These are phyloP conservation scores for Venturiaceae sp. DNA, from an alignment of 2,329 filamentous ascomycete genomes.

Conservation along the genomic window DNA sequence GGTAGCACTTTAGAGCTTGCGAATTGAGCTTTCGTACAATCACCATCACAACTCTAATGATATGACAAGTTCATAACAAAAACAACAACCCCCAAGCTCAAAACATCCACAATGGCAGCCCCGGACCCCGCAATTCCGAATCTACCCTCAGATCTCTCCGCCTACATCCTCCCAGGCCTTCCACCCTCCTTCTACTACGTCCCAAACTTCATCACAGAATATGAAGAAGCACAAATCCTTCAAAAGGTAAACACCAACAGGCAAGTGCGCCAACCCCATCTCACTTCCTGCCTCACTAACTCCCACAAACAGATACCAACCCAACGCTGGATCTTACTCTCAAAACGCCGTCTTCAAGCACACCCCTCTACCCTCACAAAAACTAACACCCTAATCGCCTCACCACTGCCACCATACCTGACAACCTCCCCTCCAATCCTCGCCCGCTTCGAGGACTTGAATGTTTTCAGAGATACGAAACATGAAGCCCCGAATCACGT, in stretches of 20 bases:
- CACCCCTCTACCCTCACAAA: conserved; percentile 77
- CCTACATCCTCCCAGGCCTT: conserved; percentile 39
- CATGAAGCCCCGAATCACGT: conserved; percentile 80
- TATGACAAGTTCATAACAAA: too few relatives aligned
- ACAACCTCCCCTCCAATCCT: conserved; percentile 54
- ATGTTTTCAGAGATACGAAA: conserved; percentile 53
- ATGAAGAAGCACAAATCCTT: conserved; percentile 64
- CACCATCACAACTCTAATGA: background rate
- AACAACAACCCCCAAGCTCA: background rate
- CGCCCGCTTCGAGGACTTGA: conserved; percentile 38
- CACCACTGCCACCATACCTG: conserved; percentile 68
- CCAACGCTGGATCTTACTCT: conserved; percentile 71
- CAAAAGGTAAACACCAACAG: conserved; percentile 47
- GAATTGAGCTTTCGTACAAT: too few relatives aligned
- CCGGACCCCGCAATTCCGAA: background rate
- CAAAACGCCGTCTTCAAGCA: conserved; percentile 82
- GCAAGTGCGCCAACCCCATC: conserved; percentile 38
- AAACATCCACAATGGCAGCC: background rate
- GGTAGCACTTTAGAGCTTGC: too few relatives aligned
- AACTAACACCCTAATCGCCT: conserved; percentile 62
- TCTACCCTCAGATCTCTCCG: conserved; percentile 7
- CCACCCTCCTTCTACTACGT: conserved; percentile 72
- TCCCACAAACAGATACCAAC: conserved; percentile 29
- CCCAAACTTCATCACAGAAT: conserved; percentile 66
- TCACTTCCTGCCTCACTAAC: background rate